Evolutionary conservation across 192 early-diverging fungal species (phyloP).

Genomic region (Cetraspora pellucida): DNA sequence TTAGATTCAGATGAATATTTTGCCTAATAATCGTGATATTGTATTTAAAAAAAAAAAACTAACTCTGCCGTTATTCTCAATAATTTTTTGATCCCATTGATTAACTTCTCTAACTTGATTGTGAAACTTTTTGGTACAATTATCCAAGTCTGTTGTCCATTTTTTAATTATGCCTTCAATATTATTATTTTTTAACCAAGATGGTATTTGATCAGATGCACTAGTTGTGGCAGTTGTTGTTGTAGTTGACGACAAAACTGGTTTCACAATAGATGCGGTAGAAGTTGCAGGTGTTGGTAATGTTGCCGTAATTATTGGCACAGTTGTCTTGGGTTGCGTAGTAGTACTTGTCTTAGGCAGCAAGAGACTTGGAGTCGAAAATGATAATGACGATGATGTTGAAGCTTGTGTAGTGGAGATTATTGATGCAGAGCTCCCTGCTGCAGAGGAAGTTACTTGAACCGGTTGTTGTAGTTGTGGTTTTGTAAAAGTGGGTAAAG

Average conservation of each 20-base stretch:
- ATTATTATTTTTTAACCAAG: constrained; percentile 79
- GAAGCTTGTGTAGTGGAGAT: too few relatives aligned
- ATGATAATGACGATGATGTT: not conserved
- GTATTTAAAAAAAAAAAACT: constrained; percentile 5
- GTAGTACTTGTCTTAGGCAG: not conserved
- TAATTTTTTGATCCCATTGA: constrained; percentile 83
- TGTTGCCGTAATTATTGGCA: constrained; percentile 35
- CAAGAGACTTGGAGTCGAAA: not conserved
- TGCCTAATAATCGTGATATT: constrained; percentile 24
- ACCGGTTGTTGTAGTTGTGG: too few relatives aligned
- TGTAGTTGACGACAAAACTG: constrained; percentile 38
- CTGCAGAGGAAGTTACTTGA: too few relatives aligned
- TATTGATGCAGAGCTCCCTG: too few relatives aligned
- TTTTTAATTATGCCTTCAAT: constrained; percentile 89
- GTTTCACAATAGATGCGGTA: constrained; percentile 44
- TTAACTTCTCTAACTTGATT: constrained; percentile 79
- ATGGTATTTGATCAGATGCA: constrained; percentile 49
- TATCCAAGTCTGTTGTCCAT: constrained; percentile 86
- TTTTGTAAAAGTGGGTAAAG: too few relatives aligned
- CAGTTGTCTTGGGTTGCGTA: not conserved
- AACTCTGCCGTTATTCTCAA: constrained; percentile 82
- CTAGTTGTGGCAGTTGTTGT: constrained; percentile 43
- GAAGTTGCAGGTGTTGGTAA: constrained; percentile 33
- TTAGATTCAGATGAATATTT: not conserved
- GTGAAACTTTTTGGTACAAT: constrained; percentile 81